These are phyloP conservation scores for Eutrema salsugineum DNA, from an alignment of 441 rosid genomes.

Conservation along the genomic window DNA sequence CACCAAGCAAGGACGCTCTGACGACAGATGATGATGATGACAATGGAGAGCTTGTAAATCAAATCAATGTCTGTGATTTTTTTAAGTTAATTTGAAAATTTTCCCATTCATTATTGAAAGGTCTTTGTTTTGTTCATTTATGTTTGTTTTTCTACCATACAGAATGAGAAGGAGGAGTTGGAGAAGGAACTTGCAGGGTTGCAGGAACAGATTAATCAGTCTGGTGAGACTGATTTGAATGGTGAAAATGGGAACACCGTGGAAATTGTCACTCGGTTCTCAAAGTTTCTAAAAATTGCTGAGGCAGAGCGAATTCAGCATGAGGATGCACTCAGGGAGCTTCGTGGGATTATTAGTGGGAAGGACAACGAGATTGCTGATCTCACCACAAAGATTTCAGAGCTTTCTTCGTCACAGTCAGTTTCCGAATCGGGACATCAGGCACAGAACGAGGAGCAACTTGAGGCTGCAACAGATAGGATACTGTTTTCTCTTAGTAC, in stretches of 20 bases:
- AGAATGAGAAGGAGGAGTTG: conserved; percentile 57
- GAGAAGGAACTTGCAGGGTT: conserved; percentile 43
- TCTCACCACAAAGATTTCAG: conserved; percentile 50
- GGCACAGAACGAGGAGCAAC: conserved; percentile 34
- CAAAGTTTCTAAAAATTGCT: conserved; percentile 38
- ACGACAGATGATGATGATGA: conserved; percentile 36
- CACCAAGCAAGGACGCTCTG: conserved; percentile 32
- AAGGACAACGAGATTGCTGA: conserved; percentile 63
- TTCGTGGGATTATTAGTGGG: conserved; percentile 33
- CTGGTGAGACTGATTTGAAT: conserved; percentile 24
- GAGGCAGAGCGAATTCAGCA: conserved; percentile 41
- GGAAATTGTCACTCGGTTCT: conserved; percentile 47
- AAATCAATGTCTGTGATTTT: conserved; percentile 40
- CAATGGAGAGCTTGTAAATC: conserved; percentile 37
- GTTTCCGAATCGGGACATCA: conserved; percentile 14
- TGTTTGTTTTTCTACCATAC: conserved; percentile 2
- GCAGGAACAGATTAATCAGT: conserved; percentile 41
- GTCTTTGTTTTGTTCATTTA: conserved; percentile 4
- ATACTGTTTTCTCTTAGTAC: conserved; percentile 52
- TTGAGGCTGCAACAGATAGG: conserved; percentile 57
- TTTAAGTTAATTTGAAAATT: not conserved
- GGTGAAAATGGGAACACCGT: conserved; percentile 29
- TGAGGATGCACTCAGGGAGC: conserved; percentile 45
- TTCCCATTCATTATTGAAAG: not conserved
- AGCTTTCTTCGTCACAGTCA: conserved; percentile 33